Percentiles rank a stretch among this genome's conserved stretches.
phyloP scores from a whole-genome alignment of 768 basidiomycete species.

The Amanita pallidorosea region DNA sequence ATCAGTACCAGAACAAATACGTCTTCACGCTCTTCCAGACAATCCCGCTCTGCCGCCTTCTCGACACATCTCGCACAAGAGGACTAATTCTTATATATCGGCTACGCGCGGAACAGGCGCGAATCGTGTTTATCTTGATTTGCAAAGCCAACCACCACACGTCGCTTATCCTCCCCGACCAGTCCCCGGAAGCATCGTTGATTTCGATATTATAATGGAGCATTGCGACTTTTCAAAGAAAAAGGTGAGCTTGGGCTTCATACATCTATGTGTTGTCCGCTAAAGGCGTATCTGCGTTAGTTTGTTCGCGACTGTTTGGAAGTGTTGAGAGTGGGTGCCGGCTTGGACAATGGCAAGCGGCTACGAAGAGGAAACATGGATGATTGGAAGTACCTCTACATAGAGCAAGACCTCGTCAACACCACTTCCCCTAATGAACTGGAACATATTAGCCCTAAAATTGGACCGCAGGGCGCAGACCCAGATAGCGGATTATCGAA shows the following conservation, averaged over 20 bases:
- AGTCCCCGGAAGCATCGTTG: slow-evolving; percentile 71
- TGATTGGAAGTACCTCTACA: slow-evolving; percentile 83
- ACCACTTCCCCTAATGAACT: slow-evolving; percentile 12
- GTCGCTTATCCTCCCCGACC: slow-evolving; percentile 86
- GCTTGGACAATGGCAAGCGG: slow-evolving; percentile 73
- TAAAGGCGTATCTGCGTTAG: slow-evolving; percentile 27
- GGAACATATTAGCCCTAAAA: slow-evolving; percentile 25
- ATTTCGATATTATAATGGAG: slow-evolving; percentile 85
- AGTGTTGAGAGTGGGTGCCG: slow-evolving; percentile 82
- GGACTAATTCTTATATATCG: slow-evolving; percentile 36
- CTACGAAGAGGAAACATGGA: slow-evolving; percentile 67
- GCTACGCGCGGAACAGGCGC: slow-evolving; percentile 67
- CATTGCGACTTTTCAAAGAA: slow-evolving; percentile 83
- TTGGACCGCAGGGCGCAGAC: slow-evolving; percentile 20
- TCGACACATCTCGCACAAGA: slow-evolving; percentile 32
- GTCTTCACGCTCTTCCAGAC: slow-evolving; percentile 39
- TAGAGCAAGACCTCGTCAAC: slow-evolving; percentile 39
- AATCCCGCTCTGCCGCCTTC: slow-evolving; percentile 71
- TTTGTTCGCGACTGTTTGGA: slow-evolving; percentile 98
- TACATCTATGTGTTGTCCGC: background rate
- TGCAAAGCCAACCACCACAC: slow-evolving; percentile 47
- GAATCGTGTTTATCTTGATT: slow-evolving; percentile 66
- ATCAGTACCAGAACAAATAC: slow-evolving; percentile 63
- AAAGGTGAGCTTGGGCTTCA: slow-evolving; percentile 36
- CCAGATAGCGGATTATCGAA: slow-evolving; percentile 45